Base-by-base conservation (phyloP, 371 early-diverging fungal genomes). In the Mucor mucedo region DNA sequence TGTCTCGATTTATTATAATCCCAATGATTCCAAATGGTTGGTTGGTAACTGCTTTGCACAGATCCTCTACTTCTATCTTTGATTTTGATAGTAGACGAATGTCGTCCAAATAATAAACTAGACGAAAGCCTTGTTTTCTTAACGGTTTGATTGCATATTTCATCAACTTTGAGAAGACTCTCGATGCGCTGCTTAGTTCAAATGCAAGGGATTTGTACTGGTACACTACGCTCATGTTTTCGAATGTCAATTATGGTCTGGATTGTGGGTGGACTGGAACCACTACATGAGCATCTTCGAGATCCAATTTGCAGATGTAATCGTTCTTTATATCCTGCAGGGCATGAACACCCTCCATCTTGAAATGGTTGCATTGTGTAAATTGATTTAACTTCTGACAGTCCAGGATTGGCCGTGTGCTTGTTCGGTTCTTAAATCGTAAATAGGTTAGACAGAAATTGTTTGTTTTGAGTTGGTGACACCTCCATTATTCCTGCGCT, bases 381-480 rank as follows among this genome's bases (percentile, higher is more conserved):
- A 45, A 66, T 29, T 58, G 33, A 44, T 58, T 66, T n/a, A 66
- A 32, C n/a, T n/a, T 30, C 9, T 21, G 30, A 32, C 58, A 66
- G 38, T 58, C 56, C 38, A 66, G 33, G 11, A 66, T 66, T 21
- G 66, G 66, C 5, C 61, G n/a, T n/a, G n/a, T n/a, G n/a, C n/a
- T n/a, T n/a, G n/a, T n/a, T n/a, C n/a, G 49, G 41, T 55, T 66
- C 60, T 33, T 66, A 60, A 2, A 66, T 40, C 13, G 60, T 66
- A 27, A 66, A 66, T 13, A 66, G 55, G n/a, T 42, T 66, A 5
- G 60, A 66, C 5, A 60, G 35, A 13, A 49, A 60, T 5, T 47
- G 16, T 13, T 10, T 27, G 49, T 40, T 41, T n/a, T 58, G 53
- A 1, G 58, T 29, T 13, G 52, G 29, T 38, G 58, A 58, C 5